Percentiles rank a stretch among this genome's conserved stretches.
phyloP scores from a whole-genome alignment of 2,329 filamentous ascomycete genomes.

The Fusarium subtropicale region DNA sequence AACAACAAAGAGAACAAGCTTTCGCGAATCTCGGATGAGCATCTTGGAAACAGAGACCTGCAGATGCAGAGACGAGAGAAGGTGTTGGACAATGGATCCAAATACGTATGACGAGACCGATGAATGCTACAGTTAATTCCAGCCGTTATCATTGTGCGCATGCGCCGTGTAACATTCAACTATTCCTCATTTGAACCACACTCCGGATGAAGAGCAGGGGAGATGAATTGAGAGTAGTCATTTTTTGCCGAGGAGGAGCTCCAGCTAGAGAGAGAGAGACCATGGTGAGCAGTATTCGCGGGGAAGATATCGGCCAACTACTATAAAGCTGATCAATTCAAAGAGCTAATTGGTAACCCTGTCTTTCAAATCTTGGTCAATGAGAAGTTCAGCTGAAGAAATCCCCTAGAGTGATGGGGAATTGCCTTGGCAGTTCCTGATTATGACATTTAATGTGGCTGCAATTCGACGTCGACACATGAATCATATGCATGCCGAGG shows the following conservation, averaged over 20 bases:
- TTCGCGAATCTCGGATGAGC: slow-evolving; percentile 51
- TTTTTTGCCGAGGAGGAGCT: not conserved
- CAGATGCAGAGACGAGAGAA: not conserved
- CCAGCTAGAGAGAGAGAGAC: not conserved
- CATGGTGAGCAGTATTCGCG: not conserved
- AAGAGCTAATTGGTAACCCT: not conserved
- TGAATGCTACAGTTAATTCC: not conserved
- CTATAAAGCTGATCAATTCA: not conserved
- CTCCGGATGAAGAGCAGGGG: slow-evolving; percentile 1
- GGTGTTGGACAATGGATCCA: slow-evolving; percentile 5
- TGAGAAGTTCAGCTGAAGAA: not conserved
- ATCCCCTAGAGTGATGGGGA: not conserved
- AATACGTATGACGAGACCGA: not conserved
- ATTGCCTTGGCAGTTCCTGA: slow-evolving; percentile 5
- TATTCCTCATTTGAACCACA: slow-evolving; percentile 21
- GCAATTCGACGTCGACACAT: slow-evolving; percentile 34
- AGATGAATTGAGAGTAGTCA: not conserved
- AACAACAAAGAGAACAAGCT: slow-evolving; percentile 48
- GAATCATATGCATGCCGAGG: slow-evolving; percentile 48
- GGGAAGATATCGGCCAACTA: slow-evolving; percentile 3
- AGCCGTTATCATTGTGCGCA: not conserved
- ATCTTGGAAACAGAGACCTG: slow-evolving; percentile 39
- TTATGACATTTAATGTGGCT: slow-evolving; percentile 9
- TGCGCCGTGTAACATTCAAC: slow-evolving; percentile 6
- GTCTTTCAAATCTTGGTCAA: not conserved